Evolutionary conservation across 31 red algal genomes (phyloP), one percentile per base, ranked within the genome.

Genomic region (Asparagopsis taxiformis): DNA sequence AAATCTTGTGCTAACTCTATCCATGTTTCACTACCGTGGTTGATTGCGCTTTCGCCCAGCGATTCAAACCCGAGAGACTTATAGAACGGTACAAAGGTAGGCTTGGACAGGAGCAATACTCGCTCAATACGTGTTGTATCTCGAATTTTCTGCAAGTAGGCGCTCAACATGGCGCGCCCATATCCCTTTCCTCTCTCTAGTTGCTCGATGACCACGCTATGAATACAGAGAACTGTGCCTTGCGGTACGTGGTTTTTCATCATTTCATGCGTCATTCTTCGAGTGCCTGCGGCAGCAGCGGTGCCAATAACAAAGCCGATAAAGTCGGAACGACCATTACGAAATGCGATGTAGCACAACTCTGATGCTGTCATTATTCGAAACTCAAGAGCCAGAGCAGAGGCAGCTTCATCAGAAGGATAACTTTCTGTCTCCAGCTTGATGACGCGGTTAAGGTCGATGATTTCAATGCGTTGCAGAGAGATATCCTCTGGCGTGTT

Each of bases 161-260:
- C 60, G 28, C 7, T 20, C 66, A 82, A 19, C 78, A 82, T 72
- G 59, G 22, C 20, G 25, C 13, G 59, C 2, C 78, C 78, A 3
- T 62, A 62, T 3, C 66, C 67, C 25, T 38, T 25, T n/a, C 66
- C 46, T 32, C 78, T 41, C 39, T 51, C 33, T n/a, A 17, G 25
- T 3, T 31, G 16, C 25, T 82, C 65, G 24, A 82, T 35, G 8
- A 82, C 78, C 1, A 82, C 65, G 35, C 66, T 82, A 51, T 82
- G 78, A 30, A 82, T 62, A 19, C 66, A 82, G 8, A 82, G 48
- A 9, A 82, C 78, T 2, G 50, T 61, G 50, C 78, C 78, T 25
- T 16, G 17, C 13, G 55, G 11, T 28, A 36, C 35, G 57, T 82
- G 78, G 10, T 63, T 57, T 56, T 62, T 82, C 64, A 82, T 52